Evolutionary conservation across 495 filamentous ascomycete genomes (phyloP), one percentile per base, ranked within the genome.

Genomic region (Podospora pseudoanserina): DNA sequence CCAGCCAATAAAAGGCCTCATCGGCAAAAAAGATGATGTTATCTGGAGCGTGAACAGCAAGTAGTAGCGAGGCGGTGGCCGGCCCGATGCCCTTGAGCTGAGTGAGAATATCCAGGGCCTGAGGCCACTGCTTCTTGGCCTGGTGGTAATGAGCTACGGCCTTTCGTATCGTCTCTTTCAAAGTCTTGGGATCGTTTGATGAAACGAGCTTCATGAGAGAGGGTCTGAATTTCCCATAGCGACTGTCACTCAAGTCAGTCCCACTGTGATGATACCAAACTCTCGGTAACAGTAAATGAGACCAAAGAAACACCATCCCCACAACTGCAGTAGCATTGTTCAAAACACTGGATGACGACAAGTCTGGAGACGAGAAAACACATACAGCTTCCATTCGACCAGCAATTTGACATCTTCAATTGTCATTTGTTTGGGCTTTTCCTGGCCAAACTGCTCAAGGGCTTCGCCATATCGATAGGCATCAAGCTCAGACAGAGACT

Each of bases 381-480:
- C 88, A 74, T 82, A 92, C 90, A 91, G 77, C 79, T 93, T 94
- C 91, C 91, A 94, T 65, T 90, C 86, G 62, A 92, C 85, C n/a
- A 92, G 74, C 28, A 67, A 75, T 66, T 82, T 80, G 55, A 86
- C 77, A 49, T 85, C 77, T 2, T 81, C 77, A 15, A 80, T 71
- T 7, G 64, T 75, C 78, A 83, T 83, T 15, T 69, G 67, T 15
- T 65, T 73, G 30, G 68, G 56, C 44, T 74, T 68, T n/a, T 15
- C 56, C 61, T 77, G 69, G 6, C 72, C 75, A 70, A 82, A 85
- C 7, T 60, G n/a, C 9, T 69, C 71, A 30, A 79, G 72, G 27
- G 82, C 81, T 60, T 78, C 75, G n/a, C 71, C 70, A 63, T 85
- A 86, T 57, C 84, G 78, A 66, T 81, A 85, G 23, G 77, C 66